A percentile compares a stretch with the other conserved stretches of the same genome.
Evolutionary conservation across 148 eudicot genomes (phyloP).

Genomic region (Rhododendron ferrugineum): DNA sequence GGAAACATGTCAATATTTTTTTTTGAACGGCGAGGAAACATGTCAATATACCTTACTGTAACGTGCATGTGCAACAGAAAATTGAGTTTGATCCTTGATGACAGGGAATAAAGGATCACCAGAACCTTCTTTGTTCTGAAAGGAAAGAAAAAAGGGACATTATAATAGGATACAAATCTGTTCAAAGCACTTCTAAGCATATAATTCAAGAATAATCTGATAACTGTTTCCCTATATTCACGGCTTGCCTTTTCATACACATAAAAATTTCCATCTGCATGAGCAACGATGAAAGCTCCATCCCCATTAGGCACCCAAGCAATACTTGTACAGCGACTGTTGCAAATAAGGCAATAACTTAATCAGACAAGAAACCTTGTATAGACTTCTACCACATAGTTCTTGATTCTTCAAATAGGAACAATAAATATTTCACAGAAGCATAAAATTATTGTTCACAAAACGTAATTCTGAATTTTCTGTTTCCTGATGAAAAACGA

Average conservation of each 20-base stretch:
- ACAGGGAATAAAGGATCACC: constrained; percentile 75
- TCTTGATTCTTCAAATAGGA: background rate
- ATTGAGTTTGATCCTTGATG: constrained; percentile 72
- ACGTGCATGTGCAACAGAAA: constrained; percentile 80
- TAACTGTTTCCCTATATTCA: background rate
- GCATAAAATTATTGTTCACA: background rate
- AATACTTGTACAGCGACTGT: constrained; percentile 84
- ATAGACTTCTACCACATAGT: background rate
- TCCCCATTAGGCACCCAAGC: constrained; percentile 85
- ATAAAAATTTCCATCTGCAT: constrained; percentile 85
- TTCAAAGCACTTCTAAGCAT: background rate
- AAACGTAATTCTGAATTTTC: background rate
- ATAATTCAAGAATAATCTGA: background rate
- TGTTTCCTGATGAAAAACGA: background rate
- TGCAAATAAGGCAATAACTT: constrained; percentile 3
- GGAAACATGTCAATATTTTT: constrained; percentile 5
- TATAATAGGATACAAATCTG: background rate
- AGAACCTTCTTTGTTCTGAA: constrained; percentile 77
- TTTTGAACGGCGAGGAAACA: background rate
- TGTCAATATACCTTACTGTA: constrained; percentile 54
- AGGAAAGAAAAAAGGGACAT: background rate
- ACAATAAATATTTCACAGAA: background rate
- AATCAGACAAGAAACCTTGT: background rate
- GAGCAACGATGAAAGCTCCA: constrained; percentile 75
- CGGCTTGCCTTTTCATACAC: constrained; percentile 83